Percentiles rank a stretch among this genome's conserved stretches.
Evolutionary conservation across 2,329 filamentous ascomycete genomes (phyloP).

Genomic region (Ophiostoma tasmaniense): DNA sequence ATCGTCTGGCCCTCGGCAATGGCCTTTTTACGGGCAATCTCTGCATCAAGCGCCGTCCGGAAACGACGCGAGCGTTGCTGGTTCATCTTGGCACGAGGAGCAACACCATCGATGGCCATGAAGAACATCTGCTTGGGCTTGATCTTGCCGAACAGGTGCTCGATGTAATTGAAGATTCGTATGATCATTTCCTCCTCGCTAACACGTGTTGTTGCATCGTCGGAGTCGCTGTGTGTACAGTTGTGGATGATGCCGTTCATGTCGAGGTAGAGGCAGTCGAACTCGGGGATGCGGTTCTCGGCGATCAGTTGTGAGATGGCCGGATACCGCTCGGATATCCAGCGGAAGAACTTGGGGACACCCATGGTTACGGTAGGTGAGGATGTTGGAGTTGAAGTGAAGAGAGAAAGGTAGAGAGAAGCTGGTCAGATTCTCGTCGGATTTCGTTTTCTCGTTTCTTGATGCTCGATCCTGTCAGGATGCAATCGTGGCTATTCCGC

Average conservation of each 20-base stretch:
- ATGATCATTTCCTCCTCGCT: slow-evolving; percentile 99
- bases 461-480: background rate
- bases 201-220: slow-evolving; percentile 83
- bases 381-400: background rate
- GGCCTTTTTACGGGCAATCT: slow-evolving; percentile 85
- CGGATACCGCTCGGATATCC: slow-evolving; percentile 98
- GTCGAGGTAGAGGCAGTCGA: slow-evolving; percentile 93
- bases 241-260: slow-evolving; percentile 99
- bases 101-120: slow-evolving; percentile 98
- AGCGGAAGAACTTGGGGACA: slow-evolving; percentile 90
- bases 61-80: slow-evolving; percentile 95
- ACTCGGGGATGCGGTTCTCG: slow-evolving; percentile 97
- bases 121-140: slow-evolving; percentile 98
- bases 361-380: slow-evolving; percentile 24
- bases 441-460: background rate
- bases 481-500: background rate
- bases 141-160: slow-evolving; percentile 97
- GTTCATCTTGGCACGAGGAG: slow-evolving; percentile 98
- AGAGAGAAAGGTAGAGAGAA: background rate
- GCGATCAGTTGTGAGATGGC: slow-evolving; percentile 97
- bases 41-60: slow-evolving; percentile 83
- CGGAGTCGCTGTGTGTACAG: slow-evolving; percentile 94
- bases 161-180: slow-evolving; percentile 98
- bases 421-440: background rate
- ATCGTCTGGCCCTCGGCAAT: slow-evolving; percentile 81